These are phyloP conservation scores for Fraxinus quadrangulata DNA, from an alignment of 257 asterid species.

Conservation along the genomic window DNA sequence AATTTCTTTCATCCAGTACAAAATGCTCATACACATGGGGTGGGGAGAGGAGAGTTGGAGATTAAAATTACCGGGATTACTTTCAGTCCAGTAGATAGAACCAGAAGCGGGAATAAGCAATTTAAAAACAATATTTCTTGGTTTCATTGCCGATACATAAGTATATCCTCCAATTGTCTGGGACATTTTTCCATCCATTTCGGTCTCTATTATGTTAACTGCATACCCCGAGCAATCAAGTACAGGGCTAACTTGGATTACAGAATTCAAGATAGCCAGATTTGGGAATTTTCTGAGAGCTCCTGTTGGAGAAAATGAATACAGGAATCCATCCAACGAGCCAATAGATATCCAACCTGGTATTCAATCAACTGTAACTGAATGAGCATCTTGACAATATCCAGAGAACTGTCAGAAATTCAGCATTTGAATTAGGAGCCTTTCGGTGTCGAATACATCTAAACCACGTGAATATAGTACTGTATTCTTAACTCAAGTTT, in stretches of 20 bases:
- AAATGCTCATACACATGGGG: not conserved
- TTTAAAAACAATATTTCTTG: conserved; percentile 51
- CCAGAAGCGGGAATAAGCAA: conserved; percentile 70
- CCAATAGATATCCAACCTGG: conserved; percentile 95
- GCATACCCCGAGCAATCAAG: conserved; percentile 88
- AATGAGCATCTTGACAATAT: conserved; percentile 1
- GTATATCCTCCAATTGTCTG: conserved; percentile 54
- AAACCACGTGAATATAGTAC: not conserved
- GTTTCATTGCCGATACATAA: conserved; percentile 71
- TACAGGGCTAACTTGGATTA: conserved; percentile 71
- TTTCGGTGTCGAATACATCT: not conserved
- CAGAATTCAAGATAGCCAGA: conserved; percentile 42
- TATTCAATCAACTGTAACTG: conserved; percentile 23
- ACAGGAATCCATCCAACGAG: conserved; percentile 83
- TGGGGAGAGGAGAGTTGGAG: conserved; percentile 16
- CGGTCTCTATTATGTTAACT: conserved; percentile 64
- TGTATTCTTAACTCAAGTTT: not conserved
- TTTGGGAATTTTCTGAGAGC: conserved; percentile 57
- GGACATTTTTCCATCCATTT: conserved; percentile 63
- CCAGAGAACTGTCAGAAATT: not conserved
- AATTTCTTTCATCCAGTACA: not conserved
- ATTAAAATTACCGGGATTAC: conserved; percentile 59
- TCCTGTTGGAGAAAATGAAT: conserved; percentile 83
- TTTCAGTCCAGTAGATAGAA: conserved; percentile 55
- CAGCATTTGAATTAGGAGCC: not conserved